Evolutionary conservation across 495 filamentous ascomycete genomes (phyloP), one percentile per base, ranked within the genome.

Genomic region (Penicillium argentinense): DNA sequence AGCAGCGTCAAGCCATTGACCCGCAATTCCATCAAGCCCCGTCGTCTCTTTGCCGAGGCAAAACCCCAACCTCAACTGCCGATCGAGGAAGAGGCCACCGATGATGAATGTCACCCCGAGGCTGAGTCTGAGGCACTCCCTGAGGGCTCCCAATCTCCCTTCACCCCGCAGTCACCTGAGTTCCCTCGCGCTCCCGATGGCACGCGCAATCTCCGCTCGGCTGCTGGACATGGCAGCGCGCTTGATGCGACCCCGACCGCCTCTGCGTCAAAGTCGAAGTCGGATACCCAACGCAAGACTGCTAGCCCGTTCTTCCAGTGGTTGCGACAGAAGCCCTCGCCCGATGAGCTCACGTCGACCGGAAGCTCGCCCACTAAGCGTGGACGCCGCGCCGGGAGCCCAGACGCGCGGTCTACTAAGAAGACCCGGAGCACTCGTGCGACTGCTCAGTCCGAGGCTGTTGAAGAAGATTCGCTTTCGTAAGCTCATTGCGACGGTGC

Each of bases 11-110:
- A 80, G 17, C 80, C 83, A 21, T 59, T 88, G 16, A 88, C 84
- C 22, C 85, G 89, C 38, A 82, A 84, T 0, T 78, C 84, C 2
- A 78, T 95, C 68, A 88, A 89, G 59, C 92, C 92, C 2, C 86
- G 91, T 26, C 77, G 91, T 11, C 82, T 98, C 8, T 98, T 96
- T 71, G 84, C 88, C 11, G 63, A 72, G 9, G 33, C 33, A 9
- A 60, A 70, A 0, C 36, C 47, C 16, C 53, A 59, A 28, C 42
- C 56, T 27, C 26, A 44, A n/a, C 56, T 53, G 22, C 73, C 80
- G 47, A 21, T 8, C 33, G 74, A 79, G 52, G 74, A 81, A 42
- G 75, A 70, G 4, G 64, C 72, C 9, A 75, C 76, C 3, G 80
- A 83, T 43, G 75, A 80, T 27, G 84, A 86, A 26, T 82, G 86